Evolutionary conservation across 139 green algal species (phyloP).

Genomic region (Chlamydomonas sp.): DNA sequence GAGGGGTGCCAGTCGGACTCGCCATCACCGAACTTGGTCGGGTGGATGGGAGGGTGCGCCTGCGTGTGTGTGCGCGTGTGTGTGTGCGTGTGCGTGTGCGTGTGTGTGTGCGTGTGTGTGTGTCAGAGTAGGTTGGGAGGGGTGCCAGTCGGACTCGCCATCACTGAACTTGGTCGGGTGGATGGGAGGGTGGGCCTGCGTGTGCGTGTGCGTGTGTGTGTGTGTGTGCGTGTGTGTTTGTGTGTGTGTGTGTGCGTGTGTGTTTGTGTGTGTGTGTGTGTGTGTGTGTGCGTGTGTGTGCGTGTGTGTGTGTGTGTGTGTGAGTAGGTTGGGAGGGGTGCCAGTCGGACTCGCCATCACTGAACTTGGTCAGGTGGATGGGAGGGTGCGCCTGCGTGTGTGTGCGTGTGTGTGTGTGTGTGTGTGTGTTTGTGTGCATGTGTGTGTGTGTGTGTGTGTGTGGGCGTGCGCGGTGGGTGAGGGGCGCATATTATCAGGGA

Average conservation of each 20-base stretch:
- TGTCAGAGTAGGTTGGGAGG: too few species aligned
- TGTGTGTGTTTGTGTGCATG: too few species aligned
- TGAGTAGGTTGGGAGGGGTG: neutral
- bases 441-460: too few species aligned
- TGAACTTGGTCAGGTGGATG: slow-evolving; percentile 84
- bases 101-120: too few species aligned
- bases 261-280: too few species aligned
- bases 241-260: too few species aligned
- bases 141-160: slow-evolving; percentile 32
- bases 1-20: too few species aligned
- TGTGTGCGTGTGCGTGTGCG: too few species aligned
- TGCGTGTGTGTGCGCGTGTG: too few species aligned
- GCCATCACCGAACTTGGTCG: slow-evolving; percentile 67
- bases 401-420: too few species aligned
- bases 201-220: slow-evolving; percentile 7
- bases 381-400: slow-evolving; percentile 65
- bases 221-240: neutral
- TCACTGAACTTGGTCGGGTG: neutral
- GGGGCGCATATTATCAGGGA: too few species aligned
- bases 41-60: slow-evolving; percentile 85
- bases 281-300: neutral
- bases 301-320: slow-evolving; percentile 6
- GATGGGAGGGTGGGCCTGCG: neutral
- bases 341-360: neutral
- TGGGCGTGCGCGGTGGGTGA: too few species aligned